Evolutionary conservation across 2,329 filamentous ascomycete genomes (phyloP), one percentile per base, ranked within the genome.

Genomic region (Ceratocystis eucalypticola): DNA sequence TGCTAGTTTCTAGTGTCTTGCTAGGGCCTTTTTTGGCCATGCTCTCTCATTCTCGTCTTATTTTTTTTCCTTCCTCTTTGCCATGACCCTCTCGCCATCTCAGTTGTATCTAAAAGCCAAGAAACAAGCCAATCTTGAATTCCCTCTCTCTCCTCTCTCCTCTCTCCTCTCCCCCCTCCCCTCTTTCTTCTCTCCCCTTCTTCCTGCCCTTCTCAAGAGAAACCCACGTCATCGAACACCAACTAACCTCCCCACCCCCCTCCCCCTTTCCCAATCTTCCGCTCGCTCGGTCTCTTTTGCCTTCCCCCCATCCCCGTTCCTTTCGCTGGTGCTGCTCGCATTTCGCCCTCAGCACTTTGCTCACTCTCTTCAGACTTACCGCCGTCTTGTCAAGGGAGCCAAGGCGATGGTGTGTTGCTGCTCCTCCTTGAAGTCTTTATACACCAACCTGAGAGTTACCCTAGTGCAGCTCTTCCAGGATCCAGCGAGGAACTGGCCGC

Each of bases 401-500:
- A 53, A 53, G 1, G 48, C 22, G 22, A 41, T 41, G 37, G 37
- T 6, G 48, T 25, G 22, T 53, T 25, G 48, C 20, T n/a, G 5
- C 25, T 59, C 37, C 55, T 37, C 55, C 55, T 59, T 59, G 55
- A 15, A 30, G 17, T 30, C 55, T 59, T 59, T 59, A 30, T 37
- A 33, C 28, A 53, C 55, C 55, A 59, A 37, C 28, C 55, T 59
- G 28, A 59, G 55, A 59, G 17, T 12, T 20, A 59, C 55, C 55
- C 55, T 59, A 59, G 55, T 8, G 30, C 55, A 59, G 55, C 55
- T 59, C 55, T 59, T 37, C 55, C n/a, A 37, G 55, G 55, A 59
- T 59, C 17, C 22, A 37, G 12, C 20, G 28, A 37, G 3, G 37
- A 41, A 8, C 33, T 30, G 17, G 55, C 55, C 3, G 7, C 17